Conservation (phyloP, 352 stramenopile species). For the Phytophthora capsici region DNA sequence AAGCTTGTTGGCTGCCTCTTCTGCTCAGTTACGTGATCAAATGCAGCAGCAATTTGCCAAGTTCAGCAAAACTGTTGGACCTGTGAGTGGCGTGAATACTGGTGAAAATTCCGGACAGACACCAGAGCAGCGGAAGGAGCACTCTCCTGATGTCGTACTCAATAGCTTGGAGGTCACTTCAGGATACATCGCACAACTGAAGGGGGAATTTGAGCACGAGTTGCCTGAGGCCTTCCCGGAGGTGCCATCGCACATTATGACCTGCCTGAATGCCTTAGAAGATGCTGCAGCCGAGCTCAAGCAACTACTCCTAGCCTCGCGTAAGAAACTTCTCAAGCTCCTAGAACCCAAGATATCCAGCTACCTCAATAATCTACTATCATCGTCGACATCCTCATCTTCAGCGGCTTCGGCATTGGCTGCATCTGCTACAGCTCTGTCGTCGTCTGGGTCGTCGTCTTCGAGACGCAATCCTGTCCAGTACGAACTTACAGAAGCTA, state of each 20-base stretch:
- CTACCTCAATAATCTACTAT: conserved; percentile 60
- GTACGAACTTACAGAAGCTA: conserved; percentile 86
- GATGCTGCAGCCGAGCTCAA: conserved; percentile 72
- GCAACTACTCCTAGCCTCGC: conserved; percentile 69
- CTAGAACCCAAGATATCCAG: conserved; percentile 75
- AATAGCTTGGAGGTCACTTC: conserved; percentile 82
- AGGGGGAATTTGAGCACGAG: conserved; percentile 75
- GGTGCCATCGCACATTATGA: conserved; percentile 74
- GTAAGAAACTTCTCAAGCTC: conserved; percentile 81
- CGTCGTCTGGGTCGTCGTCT: conserved; percentile 28
- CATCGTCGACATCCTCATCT: conserved; percentile 40
- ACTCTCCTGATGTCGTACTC: conserved; percentile 76
- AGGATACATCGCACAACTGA: conserved; percentile 85
- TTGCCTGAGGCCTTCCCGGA: conserved; percentile 76
- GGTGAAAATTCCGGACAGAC: conserved; percentile 17
- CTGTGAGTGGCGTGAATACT: conserved; percentile 32
- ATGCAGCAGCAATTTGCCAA: conserved; percentile 89
- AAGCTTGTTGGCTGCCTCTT: conserved; percentile 53
- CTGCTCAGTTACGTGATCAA: conserved; percentile 83
- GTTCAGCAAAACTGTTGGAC: conserved; percentile 82
- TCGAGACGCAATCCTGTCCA: conserved; percentile 53
- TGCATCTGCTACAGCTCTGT: conserved; percentile 40
- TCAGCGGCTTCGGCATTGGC: conserved; percentile 39
- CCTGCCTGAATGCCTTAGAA: conserved; percentile 75
- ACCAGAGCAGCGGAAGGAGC: conserved; percentile 60